Conservation (phyloP, 441 rosid species). For the Dalechampia spathulata region DNA sequence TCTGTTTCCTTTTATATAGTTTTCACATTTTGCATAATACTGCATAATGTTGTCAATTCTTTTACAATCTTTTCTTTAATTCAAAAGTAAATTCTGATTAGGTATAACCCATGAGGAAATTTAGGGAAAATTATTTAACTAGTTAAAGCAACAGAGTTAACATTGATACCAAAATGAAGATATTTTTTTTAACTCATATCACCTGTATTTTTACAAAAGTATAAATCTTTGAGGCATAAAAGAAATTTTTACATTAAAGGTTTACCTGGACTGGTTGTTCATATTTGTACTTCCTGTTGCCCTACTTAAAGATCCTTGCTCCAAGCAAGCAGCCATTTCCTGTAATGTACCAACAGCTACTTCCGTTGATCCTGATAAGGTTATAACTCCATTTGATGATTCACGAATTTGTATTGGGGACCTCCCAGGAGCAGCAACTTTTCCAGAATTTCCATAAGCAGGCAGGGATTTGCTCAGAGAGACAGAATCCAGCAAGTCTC, state of each 20-base stretch:
- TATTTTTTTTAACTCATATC: too few relatives aligned
- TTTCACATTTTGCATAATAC: neutral
- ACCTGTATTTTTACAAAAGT: too few relatives aligned
- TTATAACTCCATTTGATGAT: slow-evolving; percentile 91
- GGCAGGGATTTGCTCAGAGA: slow-evolving; percentile 48
- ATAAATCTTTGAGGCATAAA: too few relatives aligned
- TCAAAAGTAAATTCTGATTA: neutral
- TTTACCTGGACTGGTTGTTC: slow-evolving; percentile 94
- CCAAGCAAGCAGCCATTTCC: slow-evolving; percentile 94
- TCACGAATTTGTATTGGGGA: slow-evolving; percentile 96
- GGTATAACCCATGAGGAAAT: neutral
- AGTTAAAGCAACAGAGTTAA: neutral
- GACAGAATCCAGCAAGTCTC: slow-evolving; percentile 75
- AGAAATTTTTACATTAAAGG: neutral
- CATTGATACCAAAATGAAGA: neutral
- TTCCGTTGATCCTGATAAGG: slow-evolving; percentile 94
- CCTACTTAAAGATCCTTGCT: slow-evolving; percentile 85
- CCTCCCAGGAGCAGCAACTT: slow-evolving; percentile 60
- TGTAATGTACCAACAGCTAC: slow-evolving; percentile 58
- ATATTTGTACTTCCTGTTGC: slow-evolving; percentile 99
- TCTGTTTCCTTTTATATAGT: neutral
- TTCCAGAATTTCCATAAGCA: slow-evolving; percentile 47
- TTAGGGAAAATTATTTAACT: neutral
- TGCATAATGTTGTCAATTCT: neutral
- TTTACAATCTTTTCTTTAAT: neutral